phyloP scores from a whole-genome alignment of 2,329 filamentous ascomycete species.

The Chaetomium sp. region DNA sequence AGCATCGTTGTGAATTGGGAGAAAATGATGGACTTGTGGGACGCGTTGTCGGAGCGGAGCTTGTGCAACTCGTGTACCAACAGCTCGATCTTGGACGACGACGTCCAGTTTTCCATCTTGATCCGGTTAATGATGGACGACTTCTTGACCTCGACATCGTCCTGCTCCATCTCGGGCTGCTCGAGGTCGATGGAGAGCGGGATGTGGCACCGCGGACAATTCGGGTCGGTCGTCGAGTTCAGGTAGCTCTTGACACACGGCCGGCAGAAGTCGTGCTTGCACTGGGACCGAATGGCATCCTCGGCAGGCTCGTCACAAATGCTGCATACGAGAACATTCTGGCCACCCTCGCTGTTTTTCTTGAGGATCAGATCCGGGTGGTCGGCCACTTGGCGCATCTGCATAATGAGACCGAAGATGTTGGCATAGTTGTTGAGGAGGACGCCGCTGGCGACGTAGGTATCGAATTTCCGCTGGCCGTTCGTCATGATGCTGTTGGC shows the following conservation, averaged over 20 bases:
- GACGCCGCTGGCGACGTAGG: constrained; percentile 91
- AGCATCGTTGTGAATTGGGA: constrained; percentile 97
- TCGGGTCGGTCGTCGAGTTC: constrained; percentile 71
- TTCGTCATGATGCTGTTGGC: constrained; percentile 95
- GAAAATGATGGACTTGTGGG: constrained; percentile 96
- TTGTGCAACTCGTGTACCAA: constrained; percentile 93
- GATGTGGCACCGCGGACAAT: constrained; percentile 92
- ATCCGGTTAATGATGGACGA: constrained; percentile 98
- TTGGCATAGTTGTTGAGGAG: constrained; percentile 98
- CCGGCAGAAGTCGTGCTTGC: constrained; percentile 90
- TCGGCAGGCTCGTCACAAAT: constrained; percentile 97
- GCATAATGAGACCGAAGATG: constrained; percentile 98
- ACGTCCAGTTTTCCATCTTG: constrained; percentile 98
- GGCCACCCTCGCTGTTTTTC: constrained; percentile 80
- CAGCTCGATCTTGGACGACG: constrained; percentile 96
- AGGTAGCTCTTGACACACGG: constrained; percentile 80
- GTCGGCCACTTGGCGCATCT: constrained; percentile 97
- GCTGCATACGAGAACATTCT: constrained; percentile 88
- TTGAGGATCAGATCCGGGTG: constrained; percentile 93
- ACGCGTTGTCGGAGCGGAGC: constrained; percentile 87
- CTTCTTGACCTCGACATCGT: constrained; percentile 85
- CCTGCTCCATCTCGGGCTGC: constrained; percentile 92
- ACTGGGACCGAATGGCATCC: constrained; percentile 88
- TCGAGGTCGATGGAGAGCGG: constrained; percentile 87
- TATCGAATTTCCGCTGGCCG: constrained; percentile 85